These are phyloP conservation scores for Leishmania arabica DNA, from an alignment of 208 protist species.

Conservation along the genomic window DNA sequence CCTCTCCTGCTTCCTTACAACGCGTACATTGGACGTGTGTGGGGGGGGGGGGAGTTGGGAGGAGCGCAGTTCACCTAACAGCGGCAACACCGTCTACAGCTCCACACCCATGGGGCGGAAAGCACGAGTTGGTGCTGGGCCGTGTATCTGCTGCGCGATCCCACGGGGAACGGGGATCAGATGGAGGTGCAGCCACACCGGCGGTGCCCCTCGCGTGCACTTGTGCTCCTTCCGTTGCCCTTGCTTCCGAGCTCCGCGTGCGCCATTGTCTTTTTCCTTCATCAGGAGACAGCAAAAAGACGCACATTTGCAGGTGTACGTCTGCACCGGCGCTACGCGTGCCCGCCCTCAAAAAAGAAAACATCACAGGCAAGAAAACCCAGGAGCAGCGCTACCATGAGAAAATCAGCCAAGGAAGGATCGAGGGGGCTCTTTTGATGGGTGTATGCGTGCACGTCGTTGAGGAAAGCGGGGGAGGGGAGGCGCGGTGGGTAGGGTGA, in stretches of 20 bases:
- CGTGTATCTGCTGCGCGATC: not conserved
- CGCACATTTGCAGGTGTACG: not conserved
- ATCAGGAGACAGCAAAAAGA: not conserved
- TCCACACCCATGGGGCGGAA: not conserved
- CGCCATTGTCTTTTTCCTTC: not conserved
- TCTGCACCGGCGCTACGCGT: not conserved
- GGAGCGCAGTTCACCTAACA: not conserved
- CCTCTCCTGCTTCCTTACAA: no score
- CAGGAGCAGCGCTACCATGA: not conserved
- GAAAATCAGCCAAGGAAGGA: not conserved
- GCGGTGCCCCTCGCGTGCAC: not conserved
- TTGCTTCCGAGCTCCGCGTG: not conserved
- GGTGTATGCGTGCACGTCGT: not conserved
- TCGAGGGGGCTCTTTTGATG: not conserved
- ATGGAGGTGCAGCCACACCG: not conserved
- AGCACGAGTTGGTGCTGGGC: not conserved
- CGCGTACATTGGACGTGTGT: not conserved
- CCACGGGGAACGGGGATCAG: not conserved
- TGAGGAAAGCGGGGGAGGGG: not conserved
- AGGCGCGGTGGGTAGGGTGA: not conserved
- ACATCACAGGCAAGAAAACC: not conserved
- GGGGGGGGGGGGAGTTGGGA: not conserved
- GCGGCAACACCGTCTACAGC: not conserved
- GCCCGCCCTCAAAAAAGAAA: not conserved
- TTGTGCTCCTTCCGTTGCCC: not conserved